These are phyloP conservation scores for Pythium rishiriense DNA, from an alignment of 352 stramenopile species.

Conservation along the genomic window DNA sequence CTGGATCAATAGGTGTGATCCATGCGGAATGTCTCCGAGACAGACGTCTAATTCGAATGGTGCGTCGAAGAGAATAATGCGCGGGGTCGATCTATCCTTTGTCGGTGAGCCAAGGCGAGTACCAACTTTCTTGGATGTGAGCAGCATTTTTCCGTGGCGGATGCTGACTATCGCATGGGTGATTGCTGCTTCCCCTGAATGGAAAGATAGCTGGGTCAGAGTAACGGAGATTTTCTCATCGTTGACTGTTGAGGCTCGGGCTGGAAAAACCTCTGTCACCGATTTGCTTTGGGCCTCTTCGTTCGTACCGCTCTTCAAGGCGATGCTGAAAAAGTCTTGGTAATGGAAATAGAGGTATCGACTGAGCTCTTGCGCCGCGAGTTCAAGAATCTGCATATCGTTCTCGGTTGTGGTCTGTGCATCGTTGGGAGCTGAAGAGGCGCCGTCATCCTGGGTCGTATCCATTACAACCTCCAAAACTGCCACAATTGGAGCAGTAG, in stretches of 20 bases:
- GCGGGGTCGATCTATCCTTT: conserved; percentile 25
- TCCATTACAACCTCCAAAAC: conserved; percentile 66
- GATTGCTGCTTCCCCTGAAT: conserved; percentile 8
- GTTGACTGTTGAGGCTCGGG: conserved; percentile 1
- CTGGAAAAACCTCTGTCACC: conserved; percentile 25
- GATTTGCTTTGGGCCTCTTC: not conserved
- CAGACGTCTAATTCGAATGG: conserved; percentile 30
- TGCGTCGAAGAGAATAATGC: conserved; percentile 18
- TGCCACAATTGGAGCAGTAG: conserved; percentile 43
- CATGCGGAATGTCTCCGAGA: conserved; percentile 72
- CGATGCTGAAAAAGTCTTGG: conserved; percentile 57
- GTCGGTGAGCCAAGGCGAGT: conserved; percentile 20
- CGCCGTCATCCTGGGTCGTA: not conserved
- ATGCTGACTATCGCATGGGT: conserved; percentile 28
- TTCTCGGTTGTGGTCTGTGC: conserved; percentile 34
- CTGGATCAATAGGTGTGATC: conserved; percentile 66
- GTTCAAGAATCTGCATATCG: conserved; percentile 66
- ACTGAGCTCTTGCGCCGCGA: conserved; percentile 60
- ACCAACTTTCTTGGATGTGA: conserved; percentile 24
- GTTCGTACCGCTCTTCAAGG: conserved; percentile 10
- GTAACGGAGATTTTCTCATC: conserved; percentile 17
- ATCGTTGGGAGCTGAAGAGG: not conserved
- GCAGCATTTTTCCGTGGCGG: conserved; percentile 30
- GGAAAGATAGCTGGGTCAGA: conserved; percentile 4
- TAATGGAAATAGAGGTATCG: conserved; percentile 82